phyloP scores from a whole-genome alignment of 495 filamentous ascomycete species.

The Penicillium atrosanguineum region DNA sequence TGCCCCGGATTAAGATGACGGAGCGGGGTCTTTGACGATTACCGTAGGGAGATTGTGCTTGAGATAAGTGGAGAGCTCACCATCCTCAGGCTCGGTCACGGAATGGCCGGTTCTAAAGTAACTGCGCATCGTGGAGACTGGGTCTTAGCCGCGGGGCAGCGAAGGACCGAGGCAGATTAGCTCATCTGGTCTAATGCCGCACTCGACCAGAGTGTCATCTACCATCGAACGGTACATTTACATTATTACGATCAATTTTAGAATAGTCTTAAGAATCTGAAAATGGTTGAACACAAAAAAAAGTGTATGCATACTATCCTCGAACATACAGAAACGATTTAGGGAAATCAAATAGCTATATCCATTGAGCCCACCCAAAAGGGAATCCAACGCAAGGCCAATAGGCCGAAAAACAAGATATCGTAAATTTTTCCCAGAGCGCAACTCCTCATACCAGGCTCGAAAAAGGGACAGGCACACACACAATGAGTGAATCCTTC shows the following conservation, averaged over 20 bases:
- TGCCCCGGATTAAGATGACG: not conserved
- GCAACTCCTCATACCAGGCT: slow-evolving; percentile 36
- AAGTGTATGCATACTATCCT: slow-evolving; percentile 42
- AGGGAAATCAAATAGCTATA: slow-evolving; percentile 43
- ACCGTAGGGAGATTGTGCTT: not conserved
- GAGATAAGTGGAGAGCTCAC: not conserved
- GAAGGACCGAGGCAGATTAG: slow-evolving; percentile 31
- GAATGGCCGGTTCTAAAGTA: not conserved
- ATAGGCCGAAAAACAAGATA: slow-evolving; percentile 36
- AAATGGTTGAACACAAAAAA: slow-evolving; percentile 27
- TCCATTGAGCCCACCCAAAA: slow-evolving; percentile 46
- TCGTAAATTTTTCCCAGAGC: slow-evolving; percentile 43
- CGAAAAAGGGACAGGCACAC: slow-evolving; percentile 18
- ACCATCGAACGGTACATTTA: no score
- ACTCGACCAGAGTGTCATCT: not conserved
- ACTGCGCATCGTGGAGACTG: slow-evolving; percentile 1
- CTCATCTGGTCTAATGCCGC: slow-evolving; percentile 12
- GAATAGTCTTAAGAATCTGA: not conserved
- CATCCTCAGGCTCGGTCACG: not conserved
- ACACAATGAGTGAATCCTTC: not conserved
- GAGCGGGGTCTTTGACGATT: no score
- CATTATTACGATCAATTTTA: no score
- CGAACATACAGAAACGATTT: slow-evolving; percentile 40
- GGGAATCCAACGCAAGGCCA: slow-evolving; percentile 35
- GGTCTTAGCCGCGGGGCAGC: slow-evolving; percentile 17